Evolutionary conservation across 208 protist genomes (phyloP), one percentile per base, ranked within the genome.

Genomic region (Leishmania major): DNA sequence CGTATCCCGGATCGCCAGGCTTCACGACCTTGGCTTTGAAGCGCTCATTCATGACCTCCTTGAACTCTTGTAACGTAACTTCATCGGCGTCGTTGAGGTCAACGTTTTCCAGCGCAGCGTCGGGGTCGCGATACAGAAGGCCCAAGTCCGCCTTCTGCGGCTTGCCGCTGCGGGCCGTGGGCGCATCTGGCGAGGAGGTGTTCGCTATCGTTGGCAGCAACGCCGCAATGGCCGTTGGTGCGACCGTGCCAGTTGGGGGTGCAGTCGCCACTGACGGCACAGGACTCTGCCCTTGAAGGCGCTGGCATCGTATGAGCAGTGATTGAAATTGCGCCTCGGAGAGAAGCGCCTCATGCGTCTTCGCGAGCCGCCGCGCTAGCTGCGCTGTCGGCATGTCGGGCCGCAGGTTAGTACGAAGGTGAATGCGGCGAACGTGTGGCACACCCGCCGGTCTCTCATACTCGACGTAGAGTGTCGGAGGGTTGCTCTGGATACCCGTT

Each of bases 21-120:
- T 88, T 90, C 31, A 98, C 19, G 8, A 76, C 88, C 62, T 96
- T 90, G 55, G 85, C 87, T 31, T 90, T 77, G 79, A 98, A 98
- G 45, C 82, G 88, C 49, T 93, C 88, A 64, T 97, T 88, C 96
- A 98, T 98, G 22, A 91, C 91, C 57, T 90, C 90, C 64, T 98
- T 98, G 81, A 97, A 97, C 83, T 97, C 93, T 17, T 92, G 84
- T 55, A 97, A 79, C 15, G 93, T 97, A n/a, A 96, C 78, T 45
- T 97, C 94, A 81, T 97, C 94, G 11, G 94, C 94, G 71, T 95
- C 90, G 80, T 98, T 96, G 43, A 98, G 85, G 77, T 98, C 96
- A 15, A 97, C 95, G 73, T 98, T 96, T 3, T 92, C 76, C 31
- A 98, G 83, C 15, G 95, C 95, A 7, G 87, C 86, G n/a, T 95